Evolutionary conservation across 257 asterid species (phyloP).

Genomic region (Nicotiana undulata): DNA sequence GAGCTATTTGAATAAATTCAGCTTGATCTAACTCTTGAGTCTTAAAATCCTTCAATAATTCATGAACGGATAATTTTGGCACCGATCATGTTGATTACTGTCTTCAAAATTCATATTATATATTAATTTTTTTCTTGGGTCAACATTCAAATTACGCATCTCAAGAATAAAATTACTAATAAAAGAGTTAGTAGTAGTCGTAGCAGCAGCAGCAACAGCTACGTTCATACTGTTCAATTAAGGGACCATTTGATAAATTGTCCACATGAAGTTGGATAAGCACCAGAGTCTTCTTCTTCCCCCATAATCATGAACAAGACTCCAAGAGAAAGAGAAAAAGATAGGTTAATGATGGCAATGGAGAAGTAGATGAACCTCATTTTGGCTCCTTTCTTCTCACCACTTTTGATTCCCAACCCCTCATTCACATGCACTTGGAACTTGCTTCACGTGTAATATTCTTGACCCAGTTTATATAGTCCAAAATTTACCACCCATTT

Average conservation of each 20-base stretch:
- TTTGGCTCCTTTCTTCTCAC: background rate
- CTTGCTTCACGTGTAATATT: background rate
- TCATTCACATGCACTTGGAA: conserved; percentile 7
- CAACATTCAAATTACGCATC: background rate
- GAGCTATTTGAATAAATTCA: background rate
- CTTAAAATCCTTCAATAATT: background rate
- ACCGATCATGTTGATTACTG: background rate
- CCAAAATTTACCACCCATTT: background rate
- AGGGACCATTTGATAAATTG: background rate
- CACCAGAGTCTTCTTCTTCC: background rate
- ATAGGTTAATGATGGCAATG: conserved; percentile 4
- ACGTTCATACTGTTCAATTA: background rate
- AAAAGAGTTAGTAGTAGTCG: background rate
- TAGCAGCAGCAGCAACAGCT: background rate
- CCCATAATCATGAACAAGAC: background rate
- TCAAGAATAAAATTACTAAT: background rate
- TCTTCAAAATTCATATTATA: background rate
- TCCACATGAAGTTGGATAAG: conserved; percentile 4
- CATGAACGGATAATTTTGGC: background rate
- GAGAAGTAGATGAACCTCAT: background rate
- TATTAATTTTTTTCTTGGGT: background rate
- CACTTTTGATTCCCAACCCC: background rate
- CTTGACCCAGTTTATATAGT: background rate
- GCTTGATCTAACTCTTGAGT: background rate
- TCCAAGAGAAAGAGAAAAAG: background rate